phyloP scores from a whole-genome alignment of 441 rosid genomes.

The Adansonia rubrostipa region DNA sequence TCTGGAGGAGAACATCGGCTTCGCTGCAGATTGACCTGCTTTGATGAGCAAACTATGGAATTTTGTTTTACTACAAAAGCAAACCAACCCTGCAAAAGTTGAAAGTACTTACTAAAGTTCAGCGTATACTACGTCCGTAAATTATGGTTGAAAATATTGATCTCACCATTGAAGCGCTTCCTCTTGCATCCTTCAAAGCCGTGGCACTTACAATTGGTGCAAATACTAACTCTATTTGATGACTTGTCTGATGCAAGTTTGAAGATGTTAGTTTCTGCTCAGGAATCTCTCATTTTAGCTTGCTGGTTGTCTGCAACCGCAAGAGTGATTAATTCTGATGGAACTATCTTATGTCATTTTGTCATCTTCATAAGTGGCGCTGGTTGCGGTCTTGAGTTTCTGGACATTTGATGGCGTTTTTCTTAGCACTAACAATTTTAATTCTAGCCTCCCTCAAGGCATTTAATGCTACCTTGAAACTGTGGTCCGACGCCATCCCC shows the following conservation, averaged over 20 bases:
- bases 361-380: constrained; percentile 25
- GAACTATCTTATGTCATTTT: constrained; percentile 27
- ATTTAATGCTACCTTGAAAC: constrained; percentile 28
- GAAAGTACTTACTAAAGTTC: background rate
- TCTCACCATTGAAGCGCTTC: constrained; percentile 15
- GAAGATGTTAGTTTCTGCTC: constrained; percentile 16
- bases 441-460: constrained; percentile 38
- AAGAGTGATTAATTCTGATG: constrained; percentile 15
- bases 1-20: background rate
- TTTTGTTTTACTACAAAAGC: background rate
- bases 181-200: constrained; percentile 17
- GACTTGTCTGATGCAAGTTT: constrained; percentile 2
- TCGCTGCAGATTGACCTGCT: background rate
- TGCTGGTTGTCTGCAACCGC: constrained; percentile 15
- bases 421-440: constrained; percentile 35
- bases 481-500: constrained; percentile 36
- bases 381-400: constrained; percentile 26
- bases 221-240: constrained; percentile 6
- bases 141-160: background rate
- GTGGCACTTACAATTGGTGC: background rate
- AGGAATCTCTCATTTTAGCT: constrained; percentile 17
- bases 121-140: background rate
- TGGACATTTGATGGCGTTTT: constrained; percentile 28
- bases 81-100: background rate
- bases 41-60: background rate